Percentiles rank a stretch among this genome's conserved stretches.
Evolutionary conservation across 139 green algal genomes (phyloP).

Genomic region (Picochlorum sp.): DNA sequence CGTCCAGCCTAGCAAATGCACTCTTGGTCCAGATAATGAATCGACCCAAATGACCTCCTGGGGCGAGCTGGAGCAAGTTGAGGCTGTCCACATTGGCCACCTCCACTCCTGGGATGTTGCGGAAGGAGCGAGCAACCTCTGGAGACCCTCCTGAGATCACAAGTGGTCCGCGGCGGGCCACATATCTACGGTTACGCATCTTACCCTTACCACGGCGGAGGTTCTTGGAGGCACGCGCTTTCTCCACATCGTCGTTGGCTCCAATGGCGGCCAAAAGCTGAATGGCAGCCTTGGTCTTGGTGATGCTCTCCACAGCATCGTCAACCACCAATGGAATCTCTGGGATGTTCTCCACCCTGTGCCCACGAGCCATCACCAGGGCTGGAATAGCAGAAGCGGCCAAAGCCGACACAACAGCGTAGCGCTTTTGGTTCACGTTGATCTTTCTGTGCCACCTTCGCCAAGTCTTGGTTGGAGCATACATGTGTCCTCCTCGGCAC

Average conservation of each 20-base stretch:
- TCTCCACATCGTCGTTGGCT: conserved; percentile 79
- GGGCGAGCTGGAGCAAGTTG: conserved; percentile 96
- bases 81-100: conserved; percentile 76
- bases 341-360: conserved; percentile 86
- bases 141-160: conserved; percentile 82
- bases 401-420: conserved; percentile 84
- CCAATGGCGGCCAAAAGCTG: conserved; percentile 82
- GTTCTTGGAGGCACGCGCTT: conserved; percentile 49
- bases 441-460: conserved; percentile 96
- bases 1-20: conserved; percentile 91
- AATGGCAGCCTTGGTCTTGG: conserved; percentile 88
- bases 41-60: conserved; percentile 92
- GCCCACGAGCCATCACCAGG: conserved; percentile 92
- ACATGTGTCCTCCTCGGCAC: conserved; percentile 98
- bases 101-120: conserved; percentile 95
- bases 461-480: conserved; percentile 95
- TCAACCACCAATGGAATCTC: conserved; percentile 94
- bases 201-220: conserved; percentile 87
- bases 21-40: conserved; percentile 98
- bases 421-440: conserved; percentile 95
- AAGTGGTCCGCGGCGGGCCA: conserved; percentile 86
- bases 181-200: conserved; percentile 96
- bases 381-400: conserved; percentile 90
- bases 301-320: conserved; percentile 74
- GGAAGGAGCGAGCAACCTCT: conserved; percentile 83